phyloP scores from a whole-genome alignment of 2,329 filamentous ascomycete genomes.

The Zymoseptoria tritici region DNA sequence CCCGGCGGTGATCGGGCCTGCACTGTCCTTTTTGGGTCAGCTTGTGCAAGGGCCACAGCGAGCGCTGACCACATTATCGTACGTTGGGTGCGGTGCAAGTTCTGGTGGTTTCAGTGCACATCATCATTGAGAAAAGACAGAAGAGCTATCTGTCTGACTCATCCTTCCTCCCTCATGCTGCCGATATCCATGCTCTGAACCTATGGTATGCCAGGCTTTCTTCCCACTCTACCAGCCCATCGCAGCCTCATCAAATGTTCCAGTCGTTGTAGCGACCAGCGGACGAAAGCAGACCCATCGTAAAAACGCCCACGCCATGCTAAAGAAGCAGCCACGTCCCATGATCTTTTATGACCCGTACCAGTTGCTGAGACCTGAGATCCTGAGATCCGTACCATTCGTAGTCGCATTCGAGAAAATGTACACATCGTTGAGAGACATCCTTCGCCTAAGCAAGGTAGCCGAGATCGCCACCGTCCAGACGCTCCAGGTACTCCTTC shows the following conservation, averaged over 20 bases:
- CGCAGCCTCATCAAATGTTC: neutral
- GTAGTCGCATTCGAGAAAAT: neutral
- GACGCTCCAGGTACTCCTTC: slow-evolving; percentile 95
- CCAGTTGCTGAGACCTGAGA: neutral
- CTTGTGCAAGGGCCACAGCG: too few species aligned
- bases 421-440: neutral
- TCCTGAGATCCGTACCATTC: neutral
- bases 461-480: slow-evolving; percentile 89
- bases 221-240: neutral
- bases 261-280: neutral
- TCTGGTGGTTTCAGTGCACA: neutral
- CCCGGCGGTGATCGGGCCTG: too few species aligned
- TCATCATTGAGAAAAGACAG: neutral
- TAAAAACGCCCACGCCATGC: slow-evolving; percentile 26
- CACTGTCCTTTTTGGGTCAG: too few species aligned
- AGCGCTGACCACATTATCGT: too few species aligned
- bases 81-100: too few species aligned
- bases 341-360: neutral
- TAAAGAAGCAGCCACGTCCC: slow-evolving; percentile 10
- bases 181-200: neutral
- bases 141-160: neutral
- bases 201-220: neutral
- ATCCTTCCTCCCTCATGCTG: neutral
- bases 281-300: neutral
- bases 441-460: slow-evolving; percentile 65